phyloP scores from a whole-genome alignment of 2,329 filamentous ascomycete species.

The Escovopsis weberi region DNA sequence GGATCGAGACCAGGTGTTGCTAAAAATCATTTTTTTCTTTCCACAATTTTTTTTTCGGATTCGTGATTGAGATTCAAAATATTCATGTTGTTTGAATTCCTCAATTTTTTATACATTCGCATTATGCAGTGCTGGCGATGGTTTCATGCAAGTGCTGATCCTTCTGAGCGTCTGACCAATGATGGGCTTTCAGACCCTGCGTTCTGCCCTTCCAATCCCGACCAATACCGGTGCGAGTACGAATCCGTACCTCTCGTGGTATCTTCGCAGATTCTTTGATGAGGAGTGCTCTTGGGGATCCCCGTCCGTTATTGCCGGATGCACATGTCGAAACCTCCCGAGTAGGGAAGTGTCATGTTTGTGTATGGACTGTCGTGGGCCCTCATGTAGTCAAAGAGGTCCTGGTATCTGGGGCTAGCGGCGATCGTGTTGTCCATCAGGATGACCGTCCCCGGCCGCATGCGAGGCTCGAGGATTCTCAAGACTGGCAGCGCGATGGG shows the following conservation, averaged over 20 bases:
- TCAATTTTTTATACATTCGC: not conserved
- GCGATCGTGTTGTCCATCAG: constrained; percentile 33
- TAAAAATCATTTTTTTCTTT: constrained; percentile 7
- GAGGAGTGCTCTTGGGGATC: too few species aligned
- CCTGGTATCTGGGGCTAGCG: constrained; percentile 25
- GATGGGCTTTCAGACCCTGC: too few species aligned
- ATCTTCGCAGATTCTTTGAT: too few species aligned
- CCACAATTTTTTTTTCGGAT: not conserved
- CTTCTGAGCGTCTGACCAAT: not conserved
- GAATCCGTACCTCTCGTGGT: too few species aligned
- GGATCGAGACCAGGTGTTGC: constrained; percentile 8
- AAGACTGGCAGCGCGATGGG: constrained; percentile 38
- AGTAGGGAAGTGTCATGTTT: constrained; percentile 18
- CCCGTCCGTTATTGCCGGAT: not conserved
- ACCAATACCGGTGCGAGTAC: too few species aligned
- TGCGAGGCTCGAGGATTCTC: constrained; percentile 27
- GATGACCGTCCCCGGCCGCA: constrained; percentile 32
- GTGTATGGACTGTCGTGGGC: constrained; percentile 33
- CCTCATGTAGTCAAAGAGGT: constrained; percentile 31
- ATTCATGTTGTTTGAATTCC: not conserved
- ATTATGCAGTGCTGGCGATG: not conserved
- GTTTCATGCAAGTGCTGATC: not conserved
- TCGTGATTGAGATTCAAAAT: not conserved
- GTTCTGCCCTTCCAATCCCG: too few species aligned
- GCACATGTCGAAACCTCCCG: constrained; percentile 14